phyloP scores from a whole-genome alignment of 2,329 filamentous ascomycete genomes.

The Triangularia verruculosa region DNA sequence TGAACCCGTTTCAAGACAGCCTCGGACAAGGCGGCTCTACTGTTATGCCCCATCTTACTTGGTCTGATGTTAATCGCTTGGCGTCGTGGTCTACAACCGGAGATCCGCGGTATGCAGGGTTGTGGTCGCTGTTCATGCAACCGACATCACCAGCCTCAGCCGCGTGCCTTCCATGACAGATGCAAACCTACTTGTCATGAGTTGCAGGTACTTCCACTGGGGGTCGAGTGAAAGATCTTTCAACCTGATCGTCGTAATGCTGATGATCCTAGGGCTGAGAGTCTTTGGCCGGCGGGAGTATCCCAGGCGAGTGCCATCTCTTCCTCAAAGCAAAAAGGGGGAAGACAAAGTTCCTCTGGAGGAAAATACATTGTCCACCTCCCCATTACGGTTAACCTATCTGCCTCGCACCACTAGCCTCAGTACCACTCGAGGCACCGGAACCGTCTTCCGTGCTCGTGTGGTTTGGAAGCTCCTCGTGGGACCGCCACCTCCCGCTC shows the following conservation, averaged over 20 bases:
- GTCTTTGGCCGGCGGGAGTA: neutral
- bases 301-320: neutral
- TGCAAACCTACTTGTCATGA: neutral
- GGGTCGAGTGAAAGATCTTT: neutral
- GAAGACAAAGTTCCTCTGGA: neutral
- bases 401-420: neutral
- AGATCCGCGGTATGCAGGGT: neutral
- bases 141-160: slow-evolving; percentile 8
- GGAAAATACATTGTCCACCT: neutral
- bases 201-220: neutral
- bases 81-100: neutral
- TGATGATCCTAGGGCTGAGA: neutral
- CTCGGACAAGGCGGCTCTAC: neutral
- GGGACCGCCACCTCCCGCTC: neutral
- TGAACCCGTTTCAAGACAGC: neutral
- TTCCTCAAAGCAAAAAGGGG: neutral
- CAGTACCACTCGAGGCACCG: neutral
- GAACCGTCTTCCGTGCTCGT: neutral
- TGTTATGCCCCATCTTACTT: neutral
- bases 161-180: neutral
- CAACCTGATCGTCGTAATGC: neutral
- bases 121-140: slow-evolving; percentile 9
- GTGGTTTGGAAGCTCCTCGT: neutral
- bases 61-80: neutral
- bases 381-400: neutral